Base-by-base conservation (phyloP, 345 rosid species). In the Litchi chinensis region DNA sequence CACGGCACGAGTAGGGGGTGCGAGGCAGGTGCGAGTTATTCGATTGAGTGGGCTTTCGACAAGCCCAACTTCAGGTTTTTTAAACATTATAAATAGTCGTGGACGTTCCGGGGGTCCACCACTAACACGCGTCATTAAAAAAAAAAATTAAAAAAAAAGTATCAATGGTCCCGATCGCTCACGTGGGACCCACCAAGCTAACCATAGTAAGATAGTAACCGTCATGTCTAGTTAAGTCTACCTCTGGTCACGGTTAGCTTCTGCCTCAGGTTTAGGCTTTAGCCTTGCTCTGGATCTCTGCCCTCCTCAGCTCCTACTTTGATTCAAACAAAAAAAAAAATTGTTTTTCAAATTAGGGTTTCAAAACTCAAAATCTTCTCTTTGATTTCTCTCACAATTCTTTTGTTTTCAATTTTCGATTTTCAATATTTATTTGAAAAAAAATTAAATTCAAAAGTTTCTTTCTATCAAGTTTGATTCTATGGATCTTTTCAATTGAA, bases 341-440 rank as follows among this genome's bases (percentile, higher is more conserved):
- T 78, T 48, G 48, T 41, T 63, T 4, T 28, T 13, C 19, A 12
- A 12, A 57, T 74, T 88, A 84, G 91, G 89, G 91, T 83, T 88
- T 84, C 79, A 18, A 72, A 65, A 70, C 72, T 75, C 46, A 67
- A 54, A 52, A 81, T 81, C 71, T 78, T 52, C 77, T 86, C 75
- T 15, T 75, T 8, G 52, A 52, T 77, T 67, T 70, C 68, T 81
- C 70, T 19, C 22, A 28, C 28, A 46, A 18, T 75, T 77, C 21
- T 63, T 79, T 39, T 52, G 18, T 39, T 63, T 22, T 40, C 22
- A 37, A 40, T 69, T 75, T 46, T 1, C 28, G 28, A 26, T 48
- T 73, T 79, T 63, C 65, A 44, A 68, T 69, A 74, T 56, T 16
- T 59, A 50, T n/a, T 18, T 13, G 0, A 16, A 24, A 15, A 13